These are phyloP conservation scores for Truncatella angustata DNA, from an alignment of 2,329 filamentous ascomycete genomes.

Conservation along the genomic window DNA sequence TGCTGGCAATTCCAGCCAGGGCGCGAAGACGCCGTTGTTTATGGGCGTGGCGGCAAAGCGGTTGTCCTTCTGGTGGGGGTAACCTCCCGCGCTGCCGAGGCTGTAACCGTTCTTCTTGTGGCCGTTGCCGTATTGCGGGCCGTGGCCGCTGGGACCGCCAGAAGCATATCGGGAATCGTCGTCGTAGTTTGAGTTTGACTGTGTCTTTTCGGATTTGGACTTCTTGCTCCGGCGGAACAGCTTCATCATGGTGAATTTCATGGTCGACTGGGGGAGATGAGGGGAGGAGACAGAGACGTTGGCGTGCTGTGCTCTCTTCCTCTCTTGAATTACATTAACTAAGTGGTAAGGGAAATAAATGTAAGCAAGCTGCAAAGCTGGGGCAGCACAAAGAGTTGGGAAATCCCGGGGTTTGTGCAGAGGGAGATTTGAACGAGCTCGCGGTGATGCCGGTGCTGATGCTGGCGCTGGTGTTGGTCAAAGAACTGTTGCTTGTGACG, in stretches of 20 bases:
- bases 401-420: background rate
- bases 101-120: conserved; percentile 21
- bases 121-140: conserved; percentile 16
- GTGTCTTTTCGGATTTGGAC: conserved; percentile 20
- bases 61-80: conserved; percentile 14
- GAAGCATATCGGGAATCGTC: conserved; percentile 16
- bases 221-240: conserved; percentile 33
- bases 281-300: background rate
- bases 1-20: conserved; percentile 54
- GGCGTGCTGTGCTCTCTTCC: background rate
- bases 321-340: background rate
- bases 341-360: background rate
- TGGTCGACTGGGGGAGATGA: conserved; percentile 12
- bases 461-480: background rate
- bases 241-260: conserved; percentile 29
- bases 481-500: background rate
- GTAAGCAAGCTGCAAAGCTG: background rate
- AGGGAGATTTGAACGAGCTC: background rate
- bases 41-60: background rate
- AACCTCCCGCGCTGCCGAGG: conserved; percentile 18
- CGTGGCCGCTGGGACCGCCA: background rate
- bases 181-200: conserved; percentile 19
- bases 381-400: background rate
- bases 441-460: background rate
- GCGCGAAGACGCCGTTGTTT: conserved; percentile 20